phyloP scores from a whole-genome alignment of 2,329 filamentous ascomycete species.

The Alternaria dauci region DNA sequence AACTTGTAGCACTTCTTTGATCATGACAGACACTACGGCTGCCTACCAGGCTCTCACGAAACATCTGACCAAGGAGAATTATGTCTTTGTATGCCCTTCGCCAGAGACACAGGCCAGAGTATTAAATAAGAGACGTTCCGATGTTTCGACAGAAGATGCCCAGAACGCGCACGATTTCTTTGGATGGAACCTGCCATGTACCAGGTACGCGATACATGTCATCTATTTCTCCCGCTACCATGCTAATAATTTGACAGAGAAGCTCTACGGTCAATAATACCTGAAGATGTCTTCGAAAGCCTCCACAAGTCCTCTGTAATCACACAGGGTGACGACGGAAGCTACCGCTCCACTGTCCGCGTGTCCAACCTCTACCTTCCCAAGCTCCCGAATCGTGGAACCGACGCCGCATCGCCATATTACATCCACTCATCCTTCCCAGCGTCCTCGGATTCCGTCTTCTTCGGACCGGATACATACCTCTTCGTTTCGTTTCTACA shows the following conservation, averaged over 20 bases:
- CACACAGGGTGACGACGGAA: slow-evolving; percentile 6
- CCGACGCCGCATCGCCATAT: slow-evolving; percentile 18
- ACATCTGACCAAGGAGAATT: slow-evolving; percentile 23
- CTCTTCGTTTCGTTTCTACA: slow-evolving; percentile 32
- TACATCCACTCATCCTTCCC: slow-evolving; percentile 38
- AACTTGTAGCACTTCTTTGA: slow-evolving; percentile 2
- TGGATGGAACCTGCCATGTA: slow-evolving; percentile 33
- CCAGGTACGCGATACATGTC: slow-evolving; percentile 15
- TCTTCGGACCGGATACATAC: slow-evolving; percentile 38
- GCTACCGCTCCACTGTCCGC: slow-evolving; percentile 29
- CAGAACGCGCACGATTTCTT: slow-evolving; percentile 32
- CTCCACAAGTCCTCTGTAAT: slow-evolving; percentile 20
- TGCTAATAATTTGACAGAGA: slow-evolving; percentile 15
- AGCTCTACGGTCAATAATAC: slow-evolving; percentile 22
- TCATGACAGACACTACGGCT: slow-evolving; percentile 20
- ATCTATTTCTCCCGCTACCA: not conserved
- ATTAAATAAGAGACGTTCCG: slow-evolving; percentile 23
- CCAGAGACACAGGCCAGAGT: slow-evolving; percentile 33
- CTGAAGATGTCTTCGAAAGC: slow-evolving; percentile 21
- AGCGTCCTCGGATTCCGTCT: slow-evolving; percentile 30
- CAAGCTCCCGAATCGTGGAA: not conserved
- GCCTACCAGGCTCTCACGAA: slow-evolving; percentile 23
- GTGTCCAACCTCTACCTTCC: slow-evolving; percentile 36
- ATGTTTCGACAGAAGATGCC: slow-evolving; percentile 24
- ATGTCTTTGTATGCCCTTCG: slow-evolving; percentile 32